Percentiles rank a stretch among this genome's conserved stretches.
phyloP scores from a whole-genome alignment of 805 yeast species.

The Yarrowia keelungensis region DNA sequence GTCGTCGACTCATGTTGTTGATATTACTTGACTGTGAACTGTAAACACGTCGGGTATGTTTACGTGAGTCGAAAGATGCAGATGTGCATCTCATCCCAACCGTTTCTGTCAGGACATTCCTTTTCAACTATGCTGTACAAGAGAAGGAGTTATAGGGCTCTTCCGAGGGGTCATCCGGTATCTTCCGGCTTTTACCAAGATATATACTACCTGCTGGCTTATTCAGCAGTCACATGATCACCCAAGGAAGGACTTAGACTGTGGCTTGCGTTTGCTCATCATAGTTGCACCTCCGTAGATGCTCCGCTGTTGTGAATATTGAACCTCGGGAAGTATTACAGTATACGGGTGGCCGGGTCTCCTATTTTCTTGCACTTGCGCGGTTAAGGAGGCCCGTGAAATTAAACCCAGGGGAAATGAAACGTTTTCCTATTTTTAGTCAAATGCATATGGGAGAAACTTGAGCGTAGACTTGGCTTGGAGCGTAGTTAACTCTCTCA shows the following conservation, averaged over 20 bases:
- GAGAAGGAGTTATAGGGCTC: neutral
- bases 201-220: neutral
- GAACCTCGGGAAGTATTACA: neutral
- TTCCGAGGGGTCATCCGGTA: neutral
- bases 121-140: neutral
- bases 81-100: slow-evolving; percentile 21
- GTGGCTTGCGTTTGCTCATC: neutral
- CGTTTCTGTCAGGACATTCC: neutral
- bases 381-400: neutral
- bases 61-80: slow-evolving; percentile 14
- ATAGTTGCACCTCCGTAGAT: neutral
- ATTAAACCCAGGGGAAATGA: slow-evolving; percentile 22
- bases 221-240: neutral
- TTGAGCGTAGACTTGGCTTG: no score
- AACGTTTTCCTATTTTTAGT: slow-evolving; percentile 13
- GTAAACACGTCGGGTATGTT: slow-evolving; percentile 26
- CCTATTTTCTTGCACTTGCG: slow-evolving; percentile 4
- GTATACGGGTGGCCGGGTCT: neutral
- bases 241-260: neutral
- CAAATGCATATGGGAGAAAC: no score
- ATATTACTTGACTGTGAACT: slow-evolving; percentile 10
- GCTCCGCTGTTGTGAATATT: neutral
- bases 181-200: neutral
- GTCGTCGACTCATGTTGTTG: slow-evolving; percentile 28
- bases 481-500: no score